Evolutionary conservation across 305 asterid genomes (phyloP), one percentile per base, ranked within the genome.

Genomic region (Rubia peregrina): DNA sequence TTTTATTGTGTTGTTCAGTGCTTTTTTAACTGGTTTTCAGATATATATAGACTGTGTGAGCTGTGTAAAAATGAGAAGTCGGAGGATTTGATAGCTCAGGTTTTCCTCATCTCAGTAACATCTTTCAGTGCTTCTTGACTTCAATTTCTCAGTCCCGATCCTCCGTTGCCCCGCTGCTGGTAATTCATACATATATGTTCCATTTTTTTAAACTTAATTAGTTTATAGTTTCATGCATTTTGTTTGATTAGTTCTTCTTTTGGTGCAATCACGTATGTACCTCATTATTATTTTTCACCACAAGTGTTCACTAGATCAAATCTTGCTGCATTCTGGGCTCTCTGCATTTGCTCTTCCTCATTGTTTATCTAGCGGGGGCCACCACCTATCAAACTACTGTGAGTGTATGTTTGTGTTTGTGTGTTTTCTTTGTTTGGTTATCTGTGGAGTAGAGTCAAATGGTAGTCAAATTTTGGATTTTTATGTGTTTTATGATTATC

Each of bases 41-140:
- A n/a, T n/a, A 95, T 87, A 79, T 88, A 74, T 70, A 82, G 83
- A 80, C 81, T 92, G 19, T 80, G 78, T 65, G 88, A 87, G 69
- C 83, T 92, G 74, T 90, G 98, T 81, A 90, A 78, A 80, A 75
- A 77, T 73, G 92, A 87, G 70, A 84, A 92, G 9, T 86, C 98
- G 16, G 95, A 92, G 65, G 98, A 89, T 71, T 81, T 87, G 69
- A 83, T 88, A 6, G 92, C 90, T 76, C 85, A 96, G 86, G 87
- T 85, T 80, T 85, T 80, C 98, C 98, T 42, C 87, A 87, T 78
- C 85, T 93, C 38, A 93, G 83, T 72, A 90, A 88, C 80, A 89
- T 89, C 74, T 90, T 89, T 70, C 96, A 90, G 64, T 96, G 93
- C 24, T 82, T 88, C 36, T 84, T 87, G 77, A 80, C 94, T 36